phyloP scores from a whole-genome alignment of 805 yeast genomes.

The Blastobotrys peoriensis region DNA sequence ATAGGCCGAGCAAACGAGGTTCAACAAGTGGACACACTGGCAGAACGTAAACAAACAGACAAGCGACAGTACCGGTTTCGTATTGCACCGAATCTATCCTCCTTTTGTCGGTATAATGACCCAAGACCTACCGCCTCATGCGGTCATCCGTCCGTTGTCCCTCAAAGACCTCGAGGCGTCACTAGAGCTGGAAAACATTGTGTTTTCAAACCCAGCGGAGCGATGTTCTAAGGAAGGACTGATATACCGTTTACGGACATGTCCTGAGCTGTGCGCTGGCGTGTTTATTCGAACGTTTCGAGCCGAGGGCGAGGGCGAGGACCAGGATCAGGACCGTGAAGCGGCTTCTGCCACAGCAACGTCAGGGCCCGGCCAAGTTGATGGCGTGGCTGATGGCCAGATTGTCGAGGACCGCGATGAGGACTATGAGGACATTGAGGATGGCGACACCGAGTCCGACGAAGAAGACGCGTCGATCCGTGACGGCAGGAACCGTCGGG shows the following conservation, averaged over 20 bases:
- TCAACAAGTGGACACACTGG: too few relatives aligned
- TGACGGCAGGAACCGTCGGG: conserved; percentile 8
- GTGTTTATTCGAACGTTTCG: conserved; percentile 69
- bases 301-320: conserved; percentile 20
- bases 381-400: conserved; percentile 18
- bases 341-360: background rate
- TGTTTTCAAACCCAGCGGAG: conserved; percentile 61
- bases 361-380: conserved; percentile 6
- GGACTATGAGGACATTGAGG: conserved; percentile 28
- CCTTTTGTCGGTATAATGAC: conserved; percentile 19
- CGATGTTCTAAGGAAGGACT: conserved; percentile 60
- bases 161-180: conserved; percentile 65
- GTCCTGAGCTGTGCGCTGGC: conserved; percentile 91
- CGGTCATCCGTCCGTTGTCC: conserved; percentile 71
- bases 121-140: conserved; percentile 43
- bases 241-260: conserved; percentile 62
- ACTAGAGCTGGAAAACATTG: conserved; percentile 52
- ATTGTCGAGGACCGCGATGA: conserved; percentile 28
- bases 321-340: background rate
- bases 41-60: too few relatives aligned
- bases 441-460: conserved; percentile 17
- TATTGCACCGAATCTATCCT: too few relatives aligned
- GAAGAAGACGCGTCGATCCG: conserved; percentile 18
- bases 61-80: too few relatives aligned
- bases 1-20: too few relatives aligned